Base-by-base conservation (phyloP, 306 rosid species). In the Cajanus cajan region DNA sequence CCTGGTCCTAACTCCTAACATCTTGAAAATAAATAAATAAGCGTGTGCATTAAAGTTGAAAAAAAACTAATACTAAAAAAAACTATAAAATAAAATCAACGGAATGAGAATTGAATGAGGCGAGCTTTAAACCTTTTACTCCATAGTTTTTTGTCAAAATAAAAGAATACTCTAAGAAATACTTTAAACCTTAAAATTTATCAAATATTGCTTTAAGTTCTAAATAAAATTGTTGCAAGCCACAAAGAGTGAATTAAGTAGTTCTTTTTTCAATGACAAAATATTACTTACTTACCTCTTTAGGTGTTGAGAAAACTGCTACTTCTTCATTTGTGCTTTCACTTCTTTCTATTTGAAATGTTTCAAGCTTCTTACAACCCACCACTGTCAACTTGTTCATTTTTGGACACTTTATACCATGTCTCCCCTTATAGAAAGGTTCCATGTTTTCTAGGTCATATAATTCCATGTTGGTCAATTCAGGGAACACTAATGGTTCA, bases 261-360 rank as follows among this genome's bases (percentile, higher is more conserved):
- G n/a, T n/a, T n/a, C n/a, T n/a, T n/a, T n/a, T n/a, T n/a, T n/a
- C n/a, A n/a, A n/a, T n/a, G n/a, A n/a, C n/a, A n/a, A n/a, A n/a
- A n/a, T n/a, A n/a, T n/a, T n/a, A n/a, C n/a, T 48, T 45, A 4
- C 68, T 47, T 66, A 71, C 77, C 77, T 52, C 36, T 13, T 73
- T 66, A 7, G 31, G 3, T 28, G 66, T 37, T 37, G 52, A 73
- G 6, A 52, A 34, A 14, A 54, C 6, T 1, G 22, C 4, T 13
- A 8, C 63, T 71, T 16, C 39, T 19, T 14, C 18, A 5, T 4
- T 73, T 37, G 24, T 39, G 5, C 6, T 21, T 13, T 72, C 1
- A 7, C 2, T 7, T 0, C 7, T 62, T 34, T 33, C 67, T 52
- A 15, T 21, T 39, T 0, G 12, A 24, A 81, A 81, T 54, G 5